Conservation (phyloP, 768 basidiomycete species). For the Amanita molliuscula region DNA sequence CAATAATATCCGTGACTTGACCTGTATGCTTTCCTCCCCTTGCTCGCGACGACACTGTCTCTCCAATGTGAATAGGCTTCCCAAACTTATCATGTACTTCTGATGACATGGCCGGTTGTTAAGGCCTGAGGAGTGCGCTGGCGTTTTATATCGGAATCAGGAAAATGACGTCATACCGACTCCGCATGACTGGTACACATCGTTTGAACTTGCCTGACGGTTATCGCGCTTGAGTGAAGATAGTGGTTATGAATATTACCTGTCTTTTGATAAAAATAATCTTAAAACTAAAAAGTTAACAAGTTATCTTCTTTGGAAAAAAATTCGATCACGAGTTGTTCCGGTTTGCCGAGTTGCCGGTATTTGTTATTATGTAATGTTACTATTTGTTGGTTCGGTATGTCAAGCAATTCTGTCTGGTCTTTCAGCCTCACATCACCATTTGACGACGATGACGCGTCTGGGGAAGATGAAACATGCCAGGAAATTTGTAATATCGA, state of each 20-base stretch:
- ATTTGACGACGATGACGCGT: not conserved
- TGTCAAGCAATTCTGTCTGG: conserved; percentile 3
- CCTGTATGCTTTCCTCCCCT: conserved; percentile 5
- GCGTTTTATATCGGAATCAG: too few relatives aligned
- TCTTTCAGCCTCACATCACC: conserved; percentile 1
- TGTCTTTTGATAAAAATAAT: too few relatives aligned
- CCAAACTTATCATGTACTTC: conserved; percentile 1
- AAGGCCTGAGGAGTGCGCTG: too few relatives aligned
- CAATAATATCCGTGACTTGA: conserved; percentile 4
- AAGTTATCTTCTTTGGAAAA: too few relatives aligned
- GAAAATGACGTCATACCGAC: too few relatives aligned
- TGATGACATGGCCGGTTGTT: not conserved
- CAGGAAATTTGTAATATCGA: conserved; percentile 4
- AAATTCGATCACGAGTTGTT: too few relatives aligned
- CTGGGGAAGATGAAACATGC: not conserved
- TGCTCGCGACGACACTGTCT: not conserved
- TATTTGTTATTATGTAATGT: not conserved
- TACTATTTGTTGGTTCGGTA: not conserved
- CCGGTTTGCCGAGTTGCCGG: not conserved
- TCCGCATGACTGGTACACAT: too few relatives aligned
- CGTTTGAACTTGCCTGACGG: too few relatives aligned
- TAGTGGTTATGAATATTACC: too few relatives aligned
- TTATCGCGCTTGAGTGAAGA: too few relatives aligned
- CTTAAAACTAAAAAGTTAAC: too few relatives aligned
- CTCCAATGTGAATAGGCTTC: not conserved